Evolutionary conservation across 495 filamentous ascomycete species (phyloP).

Genomic region (Tuber magnatum): DNA sequence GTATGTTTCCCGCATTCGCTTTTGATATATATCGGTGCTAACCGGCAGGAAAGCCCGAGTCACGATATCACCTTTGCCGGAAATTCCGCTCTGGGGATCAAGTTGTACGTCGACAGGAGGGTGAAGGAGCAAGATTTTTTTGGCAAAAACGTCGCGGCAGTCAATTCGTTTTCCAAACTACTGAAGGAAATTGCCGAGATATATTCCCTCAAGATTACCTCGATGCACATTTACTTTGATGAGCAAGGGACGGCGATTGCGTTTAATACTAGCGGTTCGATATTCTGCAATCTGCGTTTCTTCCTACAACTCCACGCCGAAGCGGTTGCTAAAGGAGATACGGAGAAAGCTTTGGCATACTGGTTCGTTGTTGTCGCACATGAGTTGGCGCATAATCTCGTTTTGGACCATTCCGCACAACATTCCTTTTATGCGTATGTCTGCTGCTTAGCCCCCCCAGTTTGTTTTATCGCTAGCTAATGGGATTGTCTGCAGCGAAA

Average conservation of each 20-base stretch:
- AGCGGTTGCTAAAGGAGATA: conserved; percentile 30
- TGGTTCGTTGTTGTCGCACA: conserved; percentile 92
- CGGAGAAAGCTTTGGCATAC: conserved; percentile 61
- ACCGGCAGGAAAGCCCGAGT: conserved; percentile 49
- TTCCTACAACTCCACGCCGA: conserved; percentile 69
- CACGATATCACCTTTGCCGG: conserved; percentile 71
- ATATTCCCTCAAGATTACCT: conserved; percentile 56
- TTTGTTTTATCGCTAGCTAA: background rate
- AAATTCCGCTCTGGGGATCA: conserved; percentile 61
- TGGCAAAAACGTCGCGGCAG: conserved; percentile 52
- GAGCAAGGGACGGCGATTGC: conserved; percentile 71
- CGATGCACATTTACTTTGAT: conserved; percentile 82
- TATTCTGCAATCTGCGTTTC: conserved; percentile 91
- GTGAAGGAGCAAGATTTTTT: conserved; percentile 53
- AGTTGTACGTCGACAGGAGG: conserved; percentile 58
- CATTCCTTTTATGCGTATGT: conserved; percentile 80
- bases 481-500: conserved; percentile 19
- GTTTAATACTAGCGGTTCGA: conserved; percentile 76
- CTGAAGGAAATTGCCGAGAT: conserved; percentile 62
- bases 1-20: conserved; percentile 7
- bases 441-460: background rate
- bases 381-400: conserved; percentile 90
- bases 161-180: conserved; percentile 64
- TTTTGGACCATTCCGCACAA: conserved; percentile 66
- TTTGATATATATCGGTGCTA: conserved; percentile 2